phyloP scores from a whole-genome alignment of 2,329 filamentous ascomycete species.

The Cercospora zeae-maydis region DNA sequence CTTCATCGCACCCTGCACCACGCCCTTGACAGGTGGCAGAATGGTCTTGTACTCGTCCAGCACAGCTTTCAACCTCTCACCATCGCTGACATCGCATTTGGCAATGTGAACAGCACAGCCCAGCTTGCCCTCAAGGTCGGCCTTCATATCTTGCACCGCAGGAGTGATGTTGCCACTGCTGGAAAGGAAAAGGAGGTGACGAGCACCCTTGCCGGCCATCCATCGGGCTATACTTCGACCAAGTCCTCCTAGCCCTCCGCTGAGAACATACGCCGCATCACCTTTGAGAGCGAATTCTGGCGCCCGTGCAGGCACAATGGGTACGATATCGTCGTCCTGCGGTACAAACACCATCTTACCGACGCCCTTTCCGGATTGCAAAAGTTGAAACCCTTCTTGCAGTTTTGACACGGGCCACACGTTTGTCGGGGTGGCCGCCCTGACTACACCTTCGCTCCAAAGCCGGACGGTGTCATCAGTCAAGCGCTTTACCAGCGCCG shows the following conservation, averaged over 20 bases:
- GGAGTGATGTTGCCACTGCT: background rate
- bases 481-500: too few species aligned
- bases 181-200: conserved; percentile 14
- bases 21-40: too few species aligned
- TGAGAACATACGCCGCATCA: conserved; percentile 17
- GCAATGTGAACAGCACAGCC: too few species aligned
- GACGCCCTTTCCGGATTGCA: conserved; percentile 18
- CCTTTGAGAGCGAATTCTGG: background rate
- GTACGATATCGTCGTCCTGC: background rate
- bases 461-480: too few species aligned
- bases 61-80: too few species aligned
- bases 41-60: too few species aligned
- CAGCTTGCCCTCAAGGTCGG: too few species aligned
- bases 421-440: conserved; percentile 18
- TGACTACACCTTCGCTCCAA: too few species aligned
- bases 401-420: conserved; percentile 21
- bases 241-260: conserved; percentile 16
- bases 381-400: conserved; percentile 19
- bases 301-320: background rate
- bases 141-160: too few species aligned
- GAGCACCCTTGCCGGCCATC: conserved; percentile 10
- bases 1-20: too few species aligned
- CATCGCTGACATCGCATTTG: too few species aligned
- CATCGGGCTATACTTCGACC: conserved; percentile 11
- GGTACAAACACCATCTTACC: conserved; percentile 17